phyloP scores from a whole-genome alignment of 495 filamentous ascomycete genomes.

The Penicillium diatomitis region DNA sequence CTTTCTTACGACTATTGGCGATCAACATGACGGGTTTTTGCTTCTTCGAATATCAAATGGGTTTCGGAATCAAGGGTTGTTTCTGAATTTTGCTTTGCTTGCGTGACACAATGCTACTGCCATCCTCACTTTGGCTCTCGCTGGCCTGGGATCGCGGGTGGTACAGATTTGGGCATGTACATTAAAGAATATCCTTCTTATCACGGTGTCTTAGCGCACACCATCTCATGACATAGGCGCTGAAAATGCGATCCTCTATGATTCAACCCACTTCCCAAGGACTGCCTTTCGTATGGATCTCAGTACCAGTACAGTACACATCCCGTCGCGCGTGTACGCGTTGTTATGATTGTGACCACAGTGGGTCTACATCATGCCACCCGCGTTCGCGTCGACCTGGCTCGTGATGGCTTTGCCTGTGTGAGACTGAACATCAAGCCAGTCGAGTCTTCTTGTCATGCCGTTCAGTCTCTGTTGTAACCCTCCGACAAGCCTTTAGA shows the following conservation, averaged over 20 bases:
- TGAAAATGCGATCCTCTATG: slow-evolving; percentile 28
- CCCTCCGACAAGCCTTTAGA: no score
- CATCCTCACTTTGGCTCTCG: slow-evolving; percentile 9
- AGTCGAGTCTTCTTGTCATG: no score
- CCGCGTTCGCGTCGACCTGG: no score
- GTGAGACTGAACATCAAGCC: no score
- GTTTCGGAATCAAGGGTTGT: slow-evolving; percentile 34
- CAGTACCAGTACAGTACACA: background rate
- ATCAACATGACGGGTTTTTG: slow-evolving; percentile 42
- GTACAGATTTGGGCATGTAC: slow-evolving; percentile 39
- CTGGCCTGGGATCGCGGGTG: slow-evolving; percentile 11
- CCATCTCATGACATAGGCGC: slow-evolving; percentile 35
- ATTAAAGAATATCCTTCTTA: slow-evolving; percentile 25
- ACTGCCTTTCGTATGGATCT: background rate
- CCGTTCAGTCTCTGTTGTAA: no score
- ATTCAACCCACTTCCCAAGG: slow-evolving; percentile 9
- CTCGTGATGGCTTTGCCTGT: no score
- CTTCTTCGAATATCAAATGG: slow-evolving; percentile 36
- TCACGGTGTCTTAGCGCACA: slow-evolving; percentile 25
- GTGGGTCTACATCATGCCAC: no score
- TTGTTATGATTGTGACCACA: background rate
- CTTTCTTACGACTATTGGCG: slow-evolving; percentile 38
- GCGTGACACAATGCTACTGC: slow-evolving; percentile 31
- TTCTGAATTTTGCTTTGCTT: slow-evolving; percentile 26
- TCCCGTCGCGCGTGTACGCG: background rate